Base-by-base conservation (phyloP, 2,329 filamentous ascomycete species). In the Diplodia intermedia region DNA sequence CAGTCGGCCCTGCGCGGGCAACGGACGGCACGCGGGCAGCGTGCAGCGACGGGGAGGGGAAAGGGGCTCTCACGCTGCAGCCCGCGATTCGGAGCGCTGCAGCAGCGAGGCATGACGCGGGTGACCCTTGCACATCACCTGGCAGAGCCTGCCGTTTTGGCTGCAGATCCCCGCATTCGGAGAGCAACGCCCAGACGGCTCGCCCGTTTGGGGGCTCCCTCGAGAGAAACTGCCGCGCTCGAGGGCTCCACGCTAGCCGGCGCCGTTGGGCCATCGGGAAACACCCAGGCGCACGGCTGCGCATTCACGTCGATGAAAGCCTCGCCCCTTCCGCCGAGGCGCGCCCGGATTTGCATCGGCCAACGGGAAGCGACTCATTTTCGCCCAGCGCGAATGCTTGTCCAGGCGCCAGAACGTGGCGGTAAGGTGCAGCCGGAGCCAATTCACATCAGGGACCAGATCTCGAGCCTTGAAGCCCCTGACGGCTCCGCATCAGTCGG, bases 391-490 rank as follows among this genome's bases (percentile, higher is more conserved):
- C 33, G 18, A 56, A 60, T 40, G 55, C 55, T 43, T 43, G 55
- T 60, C 57, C 57, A 23, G 54, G 54, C 54, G 36, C 40, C 40
- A 18, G 38, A 43, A 20, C 57, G 40, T 33, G 57, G 40, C 40
- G 57, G 57, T 33, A 62, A 62, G 26, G 57, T 62, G 57, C 57
- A 49, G 57, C 57, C 57, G 57, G 57, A 62, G 40, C 57, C 40
- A 33, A 50, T 62, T 33, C 20, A 31, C 57, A 49, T 50, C 57
- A 62, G 26, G 57, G 40, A 49, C 57, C 57, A 62, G 57, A 62
- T 62, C 57, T 62, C 57, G 57, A 62, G 36, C 57, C 57, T 33
- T 26, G 57, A 62, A 62, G 40, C 57, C 57, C 57, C 57, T 62
- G 57, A 62, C 57, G 40, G 57, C 57, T 31, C 57, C 57, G 36